Base-by-base conservation (phyloP, 2,329 filamentous ascomycete genomes). In the Nemania diffusa region DNA sequence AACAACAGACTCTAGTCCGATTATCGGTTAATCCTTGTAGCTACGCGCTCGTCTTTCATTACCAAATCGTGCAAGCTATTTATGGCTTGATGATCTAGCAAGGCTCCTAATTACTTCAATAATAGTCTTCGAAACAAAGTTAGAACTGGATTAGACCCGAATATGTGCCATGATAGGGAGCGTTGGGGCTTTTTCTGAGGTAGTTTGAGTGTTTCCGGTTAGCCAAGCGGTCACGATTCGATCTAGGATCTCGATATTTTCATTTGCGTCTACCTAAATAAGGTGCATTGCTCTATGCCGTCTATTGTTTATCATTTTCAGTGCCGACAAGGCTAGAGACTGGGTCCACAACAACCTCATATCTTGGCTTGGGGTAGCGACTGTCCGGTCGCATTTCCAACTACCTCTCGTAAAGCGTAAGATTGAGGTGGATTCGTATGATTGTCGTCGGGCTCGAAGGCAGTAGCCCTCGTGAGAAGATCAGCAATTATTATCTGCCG, bases 321-420 rank as follows among this genome's bases (percentile, higher is more conserved):
- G 53, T 57, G 22, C 53, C 53, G 3, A 57, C 34, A 24, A 57
- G 53, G 34, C 53, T 22, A 37, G 53, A 42, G 34, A 57, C 34
- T 11, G 53, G 34, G 22, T 57, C 42, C 20, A 34, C 34, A 29
- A 57, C 34, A 4, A 34, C 42, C 22, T 57, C 34, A n/a, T 57
- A 42, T 26, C 53, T 34, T 27, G 13, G 22, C 34, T 57, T 57
- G 24, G 53, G 27, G 34, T 57, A 57, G 22, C 53, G 53, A n/a
- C 9, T 42, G 13, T 13, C 15, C 6, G 34, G 20, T 11, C 34
- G 5, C 34, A 44, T 57, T 57, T 29, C 27, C 34, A 27, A 57
- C 11, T 11, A 20, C 20, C 24, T 57, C 34, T 20, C 27, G 34
- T 13, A 57, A 42, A 27, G 53, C 27, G 34, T 57, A 57, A 11